Base-by-base conservation (phyloP, 2,329 filamentous ascomycete species). In the Nothopassalora personata region DNA sequence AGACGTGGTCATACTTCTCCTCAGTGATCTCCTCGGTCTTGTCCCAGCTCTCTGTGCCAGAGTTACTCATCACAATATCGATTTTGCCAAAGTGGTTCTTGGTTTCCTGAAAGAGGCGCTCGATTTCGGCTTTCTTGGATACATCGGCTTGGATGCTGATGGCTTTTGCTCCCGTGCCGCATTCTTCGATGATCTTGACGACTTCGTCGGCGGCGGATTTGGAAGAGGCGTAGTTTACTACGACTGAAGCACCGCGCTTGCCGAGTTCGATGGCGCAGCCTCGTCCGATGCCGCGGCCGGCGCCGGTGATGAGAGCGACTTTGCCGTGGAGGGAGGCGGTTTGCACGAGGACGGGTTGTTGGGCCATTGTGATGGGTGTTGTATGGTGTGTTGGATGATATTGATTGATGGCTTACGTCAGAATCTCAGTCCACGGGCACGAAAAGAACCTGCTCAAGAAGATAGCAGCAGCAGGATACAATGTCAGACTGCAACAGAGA, bases 1-100 rank as follows among this genome's bases (percentile, higher is more conserved):
- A 87, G 64, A 88, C 85, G 62, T 86, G 84, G 72, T 89, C 86
- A 71, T 84, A 89, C 74, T 88, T 86, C 76, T 88, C 86, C 72
- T 86, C 83, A 4, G 83, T 79, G 59, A 88, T 85, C 67, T 88
- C 84, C 76, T 86, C 83, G 60, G 86, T 81, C 73, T 86, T 84
- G 62, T 86, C 84, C 79, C 87, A 88, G 49, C 79, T 82, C 70
- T 88, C 86, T 56, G 86, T 85, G 52, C 86, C 81, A 18, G 74
- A 75, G 73, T 81, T 81, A 74, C 73, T 76, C 78, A 81, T 80
- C 59, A 81, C 79, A 61, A 81, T 77, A 65, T 78, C 72, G 65
- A 78, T 71, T 60, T 74, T 74, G 67, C 75, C 76, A 57, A 77
- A 76, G 49, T 69, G 66, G 63, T 71, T 63, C 67, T 76, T 76